These are phyloP conservation scores for Celoporthe dispersa DNA, from an alignment of 2,329 filamentous ascomycete species.

Conservation along the genomic window DNA sequence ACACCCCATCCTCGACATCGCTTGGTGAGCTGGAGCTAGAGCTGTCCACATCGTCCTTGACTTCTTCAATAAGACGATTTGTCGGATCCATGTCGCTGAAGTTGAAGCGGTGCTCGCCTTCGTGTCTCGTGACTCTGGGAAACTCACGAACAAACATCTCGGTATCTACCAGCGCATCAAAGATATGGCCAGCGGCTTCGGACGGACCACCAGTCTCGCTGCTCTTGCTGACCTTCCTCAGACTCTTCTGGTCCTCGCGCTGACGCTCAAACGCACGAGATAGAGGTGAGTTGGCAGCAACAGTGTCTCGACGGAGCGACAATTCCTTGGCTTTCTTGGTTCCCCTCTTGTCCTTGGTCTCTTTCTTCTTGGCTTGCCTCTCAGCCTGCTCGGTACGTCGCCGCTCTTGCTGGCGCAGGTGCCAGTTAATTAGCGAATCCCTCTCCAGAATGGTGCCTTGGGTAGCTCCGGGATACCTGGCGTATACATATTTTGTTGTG, in stretches of 20 bases:
- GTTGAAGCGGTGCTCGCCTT: neutral
- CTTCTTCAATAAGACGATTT: neutral
- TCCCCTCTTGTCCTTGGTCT: slow-evolving; percentile 13
- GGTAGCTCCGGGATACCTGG: neutral
- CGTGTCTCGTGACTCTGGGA: neutral
- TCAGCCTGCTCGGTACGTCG: neutral
- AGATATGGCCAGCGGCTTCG: too few relatives aligned
- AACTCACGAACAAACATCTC: neutral
- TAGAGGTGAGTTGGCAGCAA: slow-evolving; percentile 13
- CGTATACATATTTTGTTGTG: neutral
- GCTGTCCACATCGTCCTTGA: neutral
- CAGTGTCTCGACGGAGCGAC: slow-evolving; percentile 16
- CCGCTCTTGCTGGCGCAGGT: slow-evolving; percentile 21
- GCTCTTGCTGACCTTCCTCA: neutral
- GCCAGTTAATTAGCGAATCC: neutral
- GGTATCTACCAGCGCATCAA: neutral
- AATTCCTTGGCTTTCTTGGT: slow-evolving; percentile 21
- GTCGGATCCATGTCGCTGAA: neutral
- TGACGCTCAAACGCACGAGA: slow-evolving; percentile 13
- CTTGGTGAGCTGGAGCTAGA: neutral
- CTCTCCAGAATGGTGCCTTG: neutral
- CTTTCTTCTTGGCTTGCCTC: slow-evolving; percentile 1
- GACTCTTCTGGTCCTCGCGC: neutral
- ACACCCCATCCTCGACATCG: neutral
- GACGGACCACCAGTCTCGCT: neutral